A percentile compares a stretch with the other conserved stretches of the same genome.
These are phyloP conservation scores for Chlamydomonas sp. DNA, from an alignment of 139 green algal species.

Conservation along the genomic window DNA sequence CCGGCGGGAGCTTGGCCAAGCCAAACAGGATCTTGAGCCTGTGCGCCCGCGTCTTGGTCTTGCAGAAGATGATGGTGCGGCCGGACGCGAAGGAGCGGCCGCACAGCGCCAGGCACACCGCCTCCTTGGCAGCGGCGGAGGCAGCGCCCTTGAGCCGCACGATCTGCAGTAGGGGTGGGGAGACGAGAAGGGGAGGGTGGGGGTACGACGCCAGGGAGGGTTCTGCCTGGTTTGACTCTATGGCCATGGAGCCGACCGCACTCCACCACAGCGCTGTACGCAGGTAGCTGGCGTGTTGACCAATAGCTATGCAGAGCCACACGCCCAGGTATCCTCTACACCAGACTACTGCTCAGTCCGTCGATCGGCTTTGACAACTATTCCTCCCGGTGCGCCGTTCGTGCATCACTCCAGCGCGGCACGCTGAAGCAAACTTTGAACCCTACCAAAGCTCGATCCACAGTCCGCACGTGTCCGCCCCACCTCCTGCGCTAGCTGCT, in stretches of 20 bases:
- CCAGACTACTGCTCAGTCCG: too few relatives aligned
- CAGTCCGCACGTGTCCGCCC: neutral
- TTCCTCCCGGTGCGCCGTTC: too few relatives aligned
- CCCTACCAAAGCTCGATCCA: too few relatives aligned
- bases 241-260: too few relatives aligned
- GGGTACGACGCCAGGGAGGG: neutral
- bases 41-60: conserved; percentile 92
- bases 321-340: neutral
- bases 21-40: conserved; percentile 96
- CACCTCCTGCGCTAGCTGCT: conserved; percentile 85
- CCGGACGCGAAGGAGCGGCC: conserved; percentile 72
- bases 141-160: conserved; percentile 81
- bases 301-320: neutral
- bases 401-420: too few relatives aligned
- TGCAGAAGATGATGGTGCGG: conserved; percentile 90
- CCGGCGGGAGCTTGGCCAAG: conserved; percentile 78
- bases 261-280: too few relatives aligned
- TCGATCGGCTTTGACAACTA: too few relatives aligned
- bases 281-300: too few relatives aligned
- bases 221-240: neutral
- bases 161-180: conserved; percentile 53
- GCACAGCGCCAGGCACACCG: conserved; percentile 87
- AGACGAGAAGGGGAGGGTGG: neutral
- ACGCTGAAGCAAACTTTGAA: too few relatives aligned
- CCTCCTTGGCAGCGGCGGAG: conserved; percentile 82